Conservation (phyloP, 202 grass and related monocot genomes). For the Digitaria exilis region DNA sequence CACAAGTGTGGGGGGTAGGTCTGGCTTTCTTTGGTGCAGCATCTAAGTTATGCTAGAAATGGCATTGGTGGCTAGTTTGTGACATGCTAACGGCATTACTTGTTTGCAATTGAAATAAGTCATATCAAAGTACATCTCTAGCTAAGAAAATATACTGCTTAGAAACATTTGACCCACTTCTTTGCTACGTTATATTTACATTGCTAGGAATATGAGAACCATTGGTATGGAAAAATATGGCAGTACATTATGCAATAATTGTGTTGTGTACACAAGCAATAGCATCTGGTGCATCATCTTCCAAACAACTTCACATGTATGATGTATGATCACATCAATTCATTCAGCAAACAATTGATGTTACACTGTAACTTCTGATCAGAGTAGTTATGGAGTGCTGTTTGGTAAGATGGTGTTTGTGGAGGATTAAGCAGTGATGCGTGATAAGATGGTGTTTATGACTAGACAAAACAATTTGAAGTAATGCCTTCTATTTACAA, state of each 20-base stretch:
- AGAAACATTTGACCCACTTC: background rate
- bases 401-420: background rate
- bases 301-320: background rate
- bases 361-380: no score
- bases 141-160: background rate
- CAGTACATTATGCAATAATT: background rate
- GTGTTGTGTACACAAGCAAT: background rate
- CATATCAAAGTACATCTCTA: background rate
- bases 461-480: background rate
- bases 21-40: background rate
- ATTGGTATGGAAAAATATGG: constrained; percentile 21
- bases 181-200: no score
- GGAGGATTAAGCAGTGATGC: background rate
- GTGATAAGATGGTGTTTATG: background rate
- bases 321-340: no score
- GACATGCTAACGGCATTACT: background rate
- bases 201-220: background rate
- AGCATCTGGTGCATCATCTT: background rate
- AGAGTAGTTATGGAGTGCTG: background rate
- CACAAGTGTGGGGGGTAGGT: background rate
- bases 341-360: no score
- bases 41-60: background rate
- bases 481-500: background rate
- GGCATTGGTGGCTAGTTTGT: background rate
- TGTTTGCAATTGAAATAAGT: background rate